Evolutionary conservation across 176 grass and related monocot species (phyloP).

Genomic region (Triticum dicoccoides): DNA sequence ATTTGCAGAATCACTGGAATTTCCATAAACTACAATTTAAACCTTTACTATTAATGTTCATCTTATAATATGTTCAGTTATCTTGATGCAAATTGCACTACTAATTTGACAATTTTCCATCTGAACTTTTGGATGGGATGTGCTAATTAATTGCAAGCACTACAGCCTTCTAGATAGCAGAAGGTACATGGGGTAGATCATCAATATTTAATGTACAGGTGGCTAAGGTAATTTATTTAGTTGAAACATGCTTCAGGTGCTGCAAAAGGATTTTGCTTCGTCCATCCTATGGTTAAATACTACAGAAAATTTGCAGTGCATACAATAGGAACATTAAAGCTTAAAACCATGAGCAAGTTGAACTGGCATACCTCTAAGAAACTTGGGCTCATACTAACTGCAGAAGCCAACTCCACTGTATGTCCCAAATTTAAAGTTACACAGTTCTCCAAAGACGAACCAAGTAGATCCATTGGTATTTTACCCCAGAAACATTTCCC

Average conservation of each 20-base stretch:
- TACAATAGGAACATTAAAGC: neutral
- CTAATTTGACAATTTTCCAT: neutral
- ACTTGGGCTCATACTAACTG: constrained; percentile 68
- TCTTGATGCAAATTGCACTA: neutral
- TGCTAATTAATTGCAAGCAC: constrained; percentile 2
- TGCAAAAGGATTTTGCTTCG: neutral
- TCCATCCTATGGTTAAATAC: neutral
- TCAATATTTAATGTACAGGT: neutral
- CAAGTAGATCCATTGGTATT: constrained; percentile 81
- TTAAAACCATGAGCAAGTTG: constrained; percentile 21
- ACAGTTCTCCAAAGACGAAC: constrained; percentile 78
- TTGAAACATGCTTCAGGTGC: neutral
- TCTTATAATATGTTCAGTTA: constrained; percentile 8
- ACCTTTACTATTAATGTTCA: neutral
- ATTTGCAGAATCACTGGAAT: constrained; percentile 12
- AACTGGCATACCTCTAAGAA: constrained; percentile 74
- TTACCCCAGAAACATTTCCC: constrained; percentile 88
- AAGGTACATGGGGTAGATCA: neutral
- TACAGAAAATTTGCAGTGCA: neutral
- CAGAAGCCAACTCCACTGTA: constrained; percentile 67
- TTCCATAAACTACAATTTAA: neutral
- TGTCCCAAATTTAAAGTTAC: constrained; percentile 81
- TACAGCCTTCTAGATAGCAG: neutral
- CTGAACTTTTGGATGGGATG: neutral
- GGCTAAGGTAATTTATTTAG: neutral